Evolutionary conservation across 805 yeast genomes (phyloP), one percentile per base, ranked within the genome.

Genomic region (Metschnikowia bowlesiae): DNA sequence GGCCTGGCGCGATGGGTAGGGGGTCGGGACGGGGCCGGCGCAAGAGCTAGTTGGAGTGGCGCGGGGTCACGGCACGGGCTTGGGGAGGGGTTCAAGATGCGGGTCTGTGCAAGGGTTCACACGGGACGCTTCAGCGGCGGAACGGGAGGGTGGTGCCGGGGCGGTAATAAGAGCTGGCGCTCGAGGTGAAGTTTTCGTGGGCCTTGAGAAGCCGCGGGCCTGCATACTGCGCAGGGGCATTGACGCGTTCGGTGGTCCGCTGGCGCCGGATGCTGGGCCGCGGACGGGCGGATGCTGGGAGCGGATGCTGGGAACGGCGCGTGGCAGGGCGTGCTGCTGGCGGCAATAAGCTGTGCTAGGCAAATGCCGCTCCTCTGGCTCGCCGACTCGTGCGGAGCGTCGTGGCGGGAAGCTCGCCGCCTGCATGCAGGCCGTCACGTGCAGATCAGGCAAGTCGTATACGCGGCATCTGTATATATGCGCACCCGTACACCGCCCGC

Each of bases 131-230:
- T 30, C 45, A 33, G 38, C 45, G 37, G 36, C 45, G 30, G 45
- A 8, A 8, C 31, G 31, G 8, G 38, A 22, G 38, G n/a, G 31
- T 13, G 16, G 45, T 42, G 45, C 45, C 38, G 45, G 13, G 45
- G 45, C 45, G 45, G 45, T 33, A 44, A 44, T 29, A 35, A 44
- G 39, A 35, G 39, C 46, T 35, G 40, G 14, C 16, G 40, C 28
- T 44, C 32, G 11, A 8, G 9, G 31, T 44, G 40, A 35, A 44
- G 46, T 35, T 44, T 44, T 44, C 45, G 39, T 44, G 46, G 33
- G 34, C 33, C 35, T 44, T 36, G 7, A 44, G 13, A 16, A 16
- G 29, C 38, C 46, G 46, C 46, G 46, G 38, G 35, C 10, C 38
- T 42, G 45, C 45, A 42, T 8, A 42, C 18, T 33, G 8, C n/a